These are phyloP conservation scores for Clavariopsis aquatica DNA, from an alignment of 495 filamentous ascomycete species.

Conservation along the genomic window DNA sequence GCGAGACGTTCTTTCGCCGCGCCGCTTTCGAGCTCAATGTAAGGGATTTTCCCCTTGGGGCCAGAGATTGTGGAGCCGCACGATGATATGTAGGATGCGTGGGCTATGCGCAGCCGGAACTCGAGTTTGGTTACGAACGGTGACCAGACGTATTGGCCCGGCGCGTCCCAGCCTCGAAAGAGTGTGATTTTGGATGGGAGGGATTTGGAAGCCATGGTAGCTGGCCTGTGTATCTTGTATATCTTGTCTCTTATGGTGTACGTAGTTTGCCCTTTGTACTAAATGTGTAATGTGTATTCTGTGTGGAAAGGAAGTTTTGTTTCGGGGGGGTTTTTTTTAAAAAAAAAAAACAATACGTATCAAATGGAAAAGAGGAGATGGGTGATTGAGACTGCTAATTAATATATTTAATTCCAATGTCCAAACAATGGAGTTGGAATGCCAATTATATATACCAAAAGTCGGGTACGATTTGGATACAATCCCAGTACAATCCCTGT, in stretches of 20 bases:
- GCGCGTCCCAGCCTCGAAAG: constrained; percentile 55
- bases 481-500: neutral
- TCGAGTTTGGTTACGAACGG: constrained; percentile 69
- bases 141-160: constrained; percentile 57
- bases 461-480: neutral
- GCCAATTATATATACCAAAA: neutral
- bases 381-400: no score
- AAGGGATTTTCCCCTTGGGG: constrained; percentile 64
- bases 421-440: neutral
- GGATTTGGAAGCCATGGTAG: neutral
- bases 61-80: constrained; percentile 49
- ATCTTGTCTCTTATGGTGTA: neutral
- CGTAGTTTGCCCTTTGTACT: neutral
- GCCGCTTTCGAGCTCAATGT: constrained; percentile 43
- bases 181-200: constrained; percentile 46
- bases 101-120: constrained; percentile 58
- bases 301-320: no score
- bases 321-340: no score
- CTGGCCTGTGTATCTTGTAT: neutral
- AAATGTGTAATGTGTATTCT: neutral
- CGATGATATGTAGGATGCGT: constrained; percentile 51
- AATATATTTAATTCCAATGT: neutral
- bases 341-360: no score
- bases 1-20: constrained; percentile 22
- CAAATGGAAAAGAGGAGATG: no score